Percentiles rank a stretch among this genome's conserved stretches.
phyloP scores from a whole-genome alignment of 495 filamentous ascomycete species.

The Aspergillus carlsbadensis region DNA sequence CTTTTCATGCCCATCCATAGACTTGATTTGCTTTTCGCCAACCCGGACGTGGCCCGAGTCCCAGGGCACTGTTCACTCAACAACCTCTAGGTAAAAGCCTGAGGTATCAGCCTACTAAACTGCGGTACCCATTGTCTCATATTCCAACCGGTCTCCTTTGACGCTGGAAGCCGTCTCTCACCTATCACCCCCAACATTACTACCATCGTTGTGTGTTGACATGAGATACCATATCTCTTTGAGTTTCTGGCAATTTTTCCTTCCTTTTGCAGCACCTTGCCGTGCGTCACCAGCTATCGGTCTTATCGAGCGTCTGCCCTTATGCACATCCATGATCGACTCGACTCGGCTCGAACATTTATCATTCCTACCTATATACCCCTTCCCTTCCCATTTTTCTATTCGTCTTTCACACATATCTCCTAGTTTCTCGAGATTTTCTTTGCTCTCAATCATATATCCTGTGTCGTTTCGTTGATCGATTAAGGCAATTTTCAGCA shows the following conservation, averaged over 20 bases:
- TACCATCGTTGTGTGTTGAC: constrained; percentile 6
- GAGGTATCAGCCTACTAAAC: not conserved
- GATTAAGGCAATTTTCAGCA: constrained; percentile 6
- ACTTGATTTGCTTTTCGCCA: not conserved
- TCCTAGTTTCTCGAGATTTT: not conserved
- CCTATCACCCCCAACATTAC: not conserved
- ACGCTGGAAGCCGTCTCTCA: not conserved
- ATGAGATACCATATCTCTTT: constrained; percentile 16
- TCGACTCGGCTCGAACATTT: constrained; percentile 2
- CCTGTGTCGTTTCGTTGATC: not conserved
- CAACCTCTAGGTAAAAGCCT: not conserved
- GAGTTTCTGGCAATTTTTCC: constrained; percentile 19
- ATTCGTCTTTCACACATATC: not conserved
- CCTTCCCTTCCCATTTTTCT: not conserved
- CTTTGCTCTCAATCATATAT: constrained; percentile 5
- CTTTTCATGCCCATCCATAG: constrained; percentile 20
- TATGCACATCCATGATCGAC: constrained; percentile 12
- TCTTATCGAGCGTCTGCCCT: constrained; percentile 2
- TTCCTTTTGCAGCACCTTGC: constrained; percentile 24
- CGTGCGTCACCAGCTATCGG: constrained; percentile 13
- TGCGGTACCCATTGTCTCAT: not conserved
- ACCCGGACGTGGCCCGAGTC: not conserved
- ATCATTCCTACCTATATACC: constrained; percentile 19
- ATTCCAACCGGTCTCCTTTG: not conserved
- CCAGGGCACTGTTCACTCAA: constrained; percentile 1